Percentiles rank a stretch among this genome's conserved stretches.
Evolutionary conservation across 139 green algal genomes (phyloP).

Genomic region (Chlamydomonas incerta): DNA sequence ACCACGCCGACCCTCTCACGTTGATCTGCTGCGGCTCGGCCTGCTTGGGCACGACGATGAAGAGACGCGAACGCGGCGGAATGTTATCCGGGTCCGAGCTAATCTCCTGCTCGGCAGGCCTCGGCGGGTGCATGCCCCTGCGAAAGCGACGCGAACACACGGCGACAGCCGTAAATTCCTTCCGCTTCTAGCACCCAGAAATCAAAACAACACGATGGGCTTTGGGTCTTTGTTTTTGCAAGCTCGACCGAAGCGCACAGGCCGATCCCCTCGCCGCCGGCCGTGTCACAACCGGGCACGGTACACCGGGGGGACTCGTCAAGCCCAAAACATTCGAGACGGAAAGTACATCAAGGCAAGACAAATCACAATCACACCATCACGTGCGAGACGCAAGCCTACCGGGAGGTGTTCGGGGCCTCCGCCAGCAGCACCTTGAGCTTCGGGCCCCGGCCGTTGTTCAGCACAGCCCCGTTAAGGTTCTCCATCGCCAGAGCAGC

Average conservation of each 20-base stretch:
- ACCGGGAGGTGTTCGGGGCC: constrained; percentile 63
- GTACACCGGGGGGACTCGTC: too few species aligned
- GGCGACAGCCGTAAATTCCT: background rate
- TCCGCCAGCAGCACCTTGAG: constrained; percentile 94
- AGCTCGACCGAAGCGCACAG: too few species aligned
- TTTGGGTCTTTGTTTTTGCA: too few species aligned
- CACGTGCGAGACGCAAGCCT: background rate
- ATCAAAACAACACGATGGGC: too few species aligned
- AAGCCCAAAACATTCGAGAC: too few species aligned
- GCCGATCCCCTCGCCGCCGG: too few species aligned
- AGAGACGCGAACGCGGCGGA: constrained; percentile 85
- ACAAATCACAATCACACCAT: too few species aligned
- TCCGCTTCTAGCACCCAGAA: background rate
- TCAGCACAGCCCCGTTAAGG: constrained; percentile 88
- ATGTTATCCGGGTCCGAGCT: constrained; percentile 89
- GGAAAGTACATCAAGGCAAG: too few species aligned
- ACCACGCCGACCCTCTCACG: constrained; percentile 37
- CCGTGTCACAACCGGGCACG: too few species aligned
- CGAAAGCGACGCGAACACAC: background rate
- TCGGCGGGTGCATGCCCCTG: constrained; percentile 47
- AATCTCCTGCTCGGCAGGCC: constrained; percentile 61
- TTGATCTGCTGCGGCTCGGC: constrained; percentile 79
- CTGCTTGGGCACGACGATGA: constrained; percentile 92
- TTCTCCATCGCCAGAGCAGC: constrained; percentile 87
- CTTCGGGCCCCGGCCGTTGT: constrained; percentile 86